These are phyloP conservation scores for Saccharum officinarum DNA, from an alignment of 176 grass and related monocot genomes.

Conservation along the genomic window DNA sequence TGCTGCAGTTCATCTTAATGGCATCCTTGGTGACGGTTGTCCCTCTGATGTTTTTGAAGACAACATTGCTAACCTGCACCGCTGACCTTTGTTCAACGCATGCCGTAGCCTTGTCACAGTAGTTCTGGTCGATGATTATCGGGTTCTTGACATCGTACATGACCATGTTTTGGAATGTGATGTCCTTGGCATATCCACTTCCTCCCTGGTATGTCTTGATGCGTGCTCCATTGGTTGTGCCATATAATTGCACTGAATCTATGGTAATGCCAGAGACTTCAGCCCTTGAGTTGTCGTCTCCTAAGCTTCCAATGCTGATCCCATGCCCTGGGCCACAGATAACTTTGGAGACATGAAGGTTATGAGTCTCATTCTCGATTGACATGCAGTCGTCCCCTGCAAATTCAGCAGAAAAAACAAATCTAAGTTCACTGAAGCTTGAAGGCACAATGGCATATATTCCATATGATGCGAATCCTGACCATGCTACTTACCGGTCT, in stretches of 20 bases:
- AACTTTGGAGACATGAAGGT: conserved; percentile 5
- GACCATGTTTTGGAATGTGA: conserved; percentile 50
- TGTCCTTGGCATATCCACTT: conserved; percentile 47
- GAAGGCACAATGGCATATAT: background rate
- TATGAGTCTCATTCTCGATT: conserved; percentile 23
- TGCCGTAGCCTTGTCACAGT: conserved; percentile 35
- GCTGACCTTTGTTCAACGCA: conserved; percentile 34
- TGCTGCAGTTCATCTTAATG: conserved; percentile 60
- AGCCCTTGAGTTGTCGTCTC: conserved; percentile 17
- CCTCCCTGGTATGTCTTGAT: conserved; percentile 69
- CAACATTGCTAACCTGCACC: conserved; percentile 51
- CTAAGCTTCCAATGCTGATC: conserved; percentile 63
- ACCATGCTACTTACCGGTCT: conserved; percentile 21
- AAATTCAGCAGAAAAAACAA: background rate
- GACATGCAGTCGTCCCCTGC: conserved; percentile 41
- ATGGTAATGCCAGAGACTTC: conserved; percentile 51
- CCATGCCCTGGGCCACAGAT: conserved; percentile 42
- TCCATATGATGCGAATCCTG: background rate
- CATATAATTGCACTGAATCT: conserved; percentile 26
- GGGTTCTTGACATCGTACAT: conserved; percentile 55
- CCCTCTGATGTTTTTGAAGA: conserved; percentile 61
- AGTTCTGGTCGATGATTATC: conserved; percentile 63
- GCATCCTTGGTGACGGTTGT: conserved; percentile 53
- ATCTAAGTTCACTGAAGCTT: background rate
- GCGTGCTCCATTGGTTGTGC: conserved; percentile 57